Evolutionary conservation across 2,329 filamentous ascomycete genomes (phyloP).

Genomic region (Alternaria metachromatica): DNA sequence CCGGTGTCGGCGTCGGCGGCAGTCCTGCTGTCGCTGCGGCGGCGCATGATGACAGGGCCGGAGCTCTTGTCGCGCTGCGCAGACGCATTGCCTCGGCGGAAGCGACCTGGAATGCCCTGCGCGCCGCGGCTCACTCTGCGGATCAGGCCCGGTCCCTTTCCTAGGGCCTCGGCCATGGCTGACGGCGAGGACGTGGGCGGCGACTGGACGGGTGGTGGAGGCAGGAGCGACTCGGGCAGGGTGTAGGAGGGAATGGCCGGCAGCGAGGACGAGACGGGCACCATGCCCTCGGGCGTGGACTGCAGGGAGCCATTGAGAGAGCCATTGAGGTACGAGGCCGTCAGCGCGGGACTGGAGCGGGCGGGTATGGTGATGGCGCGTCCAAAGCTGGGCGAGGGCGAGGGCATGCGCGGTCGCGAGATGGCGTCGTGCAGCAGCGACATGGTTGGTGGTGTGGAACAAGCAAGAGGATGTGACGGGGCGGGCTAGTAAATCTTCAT

Average conservation of each 20-base stretch:
- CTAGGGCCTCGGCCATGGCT: slow-evolving; percentile 68
- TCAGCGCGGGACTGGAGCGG: slow-evolving; percentile 50
- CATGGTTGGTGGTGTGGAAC: slow-evolving; percentile 26
- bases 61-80: slow-evolving; percentile 82
- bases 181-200: slow-evolving; percentile 54
- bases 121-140: slow-evolving; percentile 84
- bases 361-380: slow-evolving; percentile 48
- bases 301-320: slow-evolving; percentile 71
- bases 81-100: slow-evolving; percentile 78
- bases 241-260: slow-evolving; percentile 62
- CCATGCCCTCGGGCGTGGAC: slow-evolving; percentile 69
- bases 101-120: slow-evolving; percentile 70
- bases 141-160: slow-evolving; percentile 73
- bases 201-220: slow-evolving; percentile 50
- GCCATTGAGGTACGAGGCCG: slow-evolving; percentile 57
- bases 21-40: slow-evolving; percentile 88
- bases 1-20: slow-evolving; percentile 59
- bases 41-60: slow-evolving; percentile 84
- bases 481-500: slow-evolving; percentile 37
- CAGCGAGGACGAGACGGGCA: slow-evolving; percentile 60
- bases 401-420: slow-evolving; percentile 41
- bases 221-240: slow-evolving; percentile 75
- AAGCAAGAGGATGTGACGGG: not conserved
- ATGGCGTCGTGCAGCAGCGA: slow-evolving; percentile 39
- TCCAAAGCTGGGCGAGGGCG: slow-evolving; percentile 40